phyloP scores from a whole-genome alignment of 2,329 filamentous ascomycete species.

The Cucurbitaria berberidis region DNA sequence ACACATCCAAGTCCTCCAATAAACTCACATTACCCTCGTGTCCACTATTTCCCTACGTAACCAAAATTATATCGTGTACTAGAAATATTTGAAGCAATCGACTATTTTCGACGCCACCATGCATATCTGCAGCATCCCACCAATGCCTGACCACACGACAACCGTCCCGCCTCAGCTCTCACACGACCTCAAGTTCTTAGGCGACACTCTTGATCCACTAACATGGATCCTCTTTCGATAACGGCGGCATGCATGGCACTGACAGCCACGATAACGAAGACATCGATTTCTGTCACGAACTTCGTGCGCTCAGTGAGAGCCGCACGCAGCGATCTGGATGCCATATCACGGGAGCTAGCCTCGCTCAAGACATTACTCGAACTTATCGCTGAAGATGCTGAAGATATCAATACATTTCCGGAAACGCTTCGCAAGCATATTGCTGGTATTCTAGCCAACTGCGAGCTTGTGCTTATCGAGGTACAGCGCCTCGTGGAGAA shows the following conservation, averaged over 20 bases:
- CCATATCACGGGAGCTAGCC: constrained; percentile 11
- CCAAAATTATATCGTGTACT: too few species aligned
- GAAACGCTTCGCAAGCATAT: constrained; percentile 3
- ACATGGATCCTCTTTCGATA: constrained; percentile 2
- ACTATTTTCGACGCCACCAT: background rate
- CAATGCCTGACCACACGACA: background rate
- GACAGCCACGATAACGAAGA: constrained; percentile 1
- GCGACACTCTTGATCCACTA: background rate
- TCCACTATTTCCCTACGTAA: too few species aligned
- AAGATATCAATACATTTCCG: background rate
- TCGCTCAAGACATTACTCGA: constrained; percentile 13
- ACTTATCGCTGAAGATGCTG: constrained; percentile 11
- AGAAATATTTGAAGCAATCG: background rate
- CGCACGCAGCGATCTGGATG: constrained; percentile 11
- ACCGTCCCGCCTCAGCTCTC: background rate
- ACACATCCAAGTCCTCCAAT: too few species aligned
- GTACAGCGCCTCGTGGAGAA: constrained; percentile 2
- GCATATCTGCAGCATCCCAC: background rate
- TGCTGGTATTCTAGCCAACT: constrained; percentile 1
- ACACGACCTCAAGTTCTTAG: background rate
- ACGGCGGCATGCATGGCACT: background rate
- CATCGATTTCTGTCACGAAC: constrained; percentile 1
- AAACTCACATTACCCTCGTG: too few species aligned
- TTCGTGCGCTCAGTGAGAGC: constrained; percentile 5
- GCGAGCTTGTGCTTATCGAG: constrained; percentile 2